Conservation (phyloP, 2,329 filamentous ascomycete genomes). For the Lecanosticta acicola region DNA sequence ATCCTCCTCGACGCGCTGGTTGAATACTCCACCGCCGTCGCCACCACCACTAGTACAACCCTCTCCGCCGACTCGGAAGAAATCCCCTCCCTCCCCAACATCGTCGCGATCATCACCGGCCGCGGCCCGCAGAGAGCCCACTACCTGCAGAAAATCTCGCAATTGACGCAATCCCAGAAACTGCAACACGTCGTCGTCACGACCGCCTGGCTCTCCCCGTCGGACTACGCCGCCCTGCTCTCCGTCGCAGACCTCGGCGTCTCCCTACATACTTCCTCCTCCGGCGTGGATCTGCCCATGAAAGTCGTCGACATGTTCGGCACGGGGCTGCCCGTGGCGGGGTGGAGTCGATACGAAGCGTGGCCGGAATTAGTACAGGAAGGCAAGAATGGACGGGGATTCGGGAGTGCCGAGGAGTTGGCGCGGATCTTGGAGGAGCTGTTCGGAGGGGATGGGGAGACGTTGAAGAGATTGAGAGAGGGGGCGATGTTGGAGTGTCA, state of each 20-base stretch:
- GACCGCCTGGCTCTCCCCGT: slow-evolving; percentile 78
- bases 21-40: slow-evolving; percentile 54
- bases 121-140: slow-evolving; percentile 78
- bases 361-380: slow-evolving; percentile 89
- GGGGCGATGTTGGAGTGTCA: slow-evolving; percentile 74
- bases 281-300: slow-evolving; percentile 94
- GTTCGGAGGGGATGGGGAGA: slow-evolving; percentile 49
- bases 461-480: slow-evolving; percentile 62
- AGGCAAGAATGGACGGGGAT: slow-evolving; percentile 78
- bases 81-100: slow-evolving; percentile 50
- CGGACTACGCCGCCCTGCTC: slow-evolving; percentile 79
- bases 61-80: slow-evolving; percentile 40
- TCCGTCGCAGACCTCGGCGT: slow-evolving; percentile 83
- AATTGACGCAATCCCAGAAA: slow-evolving; percentile 56
- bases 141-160: slow-evolving; percentile 63
- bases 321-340: slow-evolving; percentile 81
- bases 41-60: no score
- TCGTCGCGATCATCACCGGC: slow-evolving; percentile 90
- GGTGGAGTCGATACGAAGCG: slow-evolving; percentile 79
- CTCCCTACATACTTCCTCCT: slow-evolving; percentile 86
- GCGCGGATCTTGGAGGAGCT: slow-evolving; percentile 58
- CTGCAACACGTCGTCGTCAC: slow-evolving; percentile 65
- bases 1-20: slow-evolving; percentile 78
- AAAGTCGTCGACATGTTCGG: slow-evolving; percentile 99
- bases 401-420: slow-evolving; percentile 65